Evolutionary conservation across 495 filamentous ascomycete species (phyloP), one percentile per base, ranked within the genome.

Genomic region (Annulohypoxylon maeteangense): DNA sequence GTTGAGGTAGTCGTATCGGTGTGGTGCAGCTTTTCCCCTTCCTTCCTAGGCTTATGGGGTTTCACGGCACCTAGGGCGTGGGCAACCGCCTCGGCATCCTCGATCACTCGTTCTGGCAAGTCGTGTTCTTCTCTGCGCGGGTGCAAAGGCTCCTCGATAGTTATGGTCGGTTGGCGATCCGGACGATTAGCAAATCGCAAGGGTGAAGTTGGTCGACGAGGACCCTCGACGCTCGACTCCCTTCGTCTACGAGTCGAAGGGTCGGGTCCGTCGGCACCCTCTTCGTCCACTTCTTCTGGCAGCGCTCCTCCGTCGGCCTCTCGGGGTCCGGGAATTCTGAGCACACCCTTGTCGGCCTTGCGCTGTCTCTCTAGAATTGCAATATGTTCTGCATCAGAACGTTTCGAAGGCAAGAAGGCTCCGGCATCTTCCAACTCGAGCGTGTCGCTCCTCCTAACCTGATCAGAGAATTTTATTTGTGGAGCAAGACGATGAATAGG

Each of bases 291-390:
- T 3, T 82, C 84, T 51, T 86, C 87, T 0, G 93, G 93, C 3
- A 89, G 81, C 20, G 91, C 85, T 25, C 94, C 94, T 22, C 86
- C 87, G 65, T 98, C 94, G 62, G 90, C 93, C 68, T 96, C 94
- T 72, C 92, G 84, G 2, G 94, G 94, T 45, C 93, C 92, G 0
- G 94, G 94, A 64, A 98, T 97, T 20, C 92, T 90, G 27, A 97
- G 78, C 0, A 92, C 88, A 71, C 88, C 89, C 68, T 90, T 90
- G 62, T 90, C 90, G 3, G 83, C 82, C 56, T 91, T 90, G n/a
- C 92, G 86, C 74, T 96, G 94, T 18, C 92, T 90, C 78, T 97
- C 90, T 16, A 97, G 77, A 74, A 98, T 93, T 2, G 91, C 92
- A 68, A 97, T 94, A 74, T 95, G 91, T 64, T 93, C 90, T 62